Percentiles rank a stretch among this genome's conserved stretches.
These are phyloP conservation scores for Eucalyptus tenuipes DNA, from an alignment of 345 rosid genomes.

Conservation along the genomic window DNA sequence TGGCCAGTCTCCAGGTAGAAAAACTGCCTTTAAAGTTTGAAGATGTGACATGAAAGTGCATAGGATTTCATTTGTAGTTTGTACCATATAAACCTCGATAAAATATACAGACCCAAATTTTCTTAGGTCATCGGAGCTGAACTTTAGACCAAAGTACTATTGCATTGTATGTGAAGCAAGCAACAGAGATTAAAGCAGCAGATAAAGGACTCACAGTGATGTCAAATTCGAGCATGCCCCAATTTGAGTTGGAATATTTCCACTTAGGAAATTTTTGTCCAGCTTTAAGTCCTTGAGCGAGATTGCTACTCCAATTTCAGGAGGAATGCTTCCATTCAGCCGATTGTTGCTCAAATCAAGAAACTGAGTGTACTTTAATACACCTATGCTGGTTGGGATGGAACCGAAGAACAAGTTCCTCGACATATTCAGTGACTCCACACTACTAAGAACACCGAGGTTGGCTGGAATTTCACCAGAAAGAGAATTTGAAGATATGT, in stretches of 20 bases:
- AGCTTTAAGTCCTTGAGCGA: conserved; percentile 47
- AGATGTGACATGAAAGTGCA: neutral
- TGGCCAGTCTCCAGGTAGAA: neutral
- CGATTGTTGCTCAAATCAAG: conserved; percentile 66
- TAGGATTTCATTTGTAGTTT: neutral
- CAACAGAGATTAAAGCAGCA: neutral
- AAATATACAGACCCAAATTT: neutral
- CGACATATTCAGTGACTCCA: conserved; percentile 60
- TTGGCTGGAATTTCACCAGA: conserved; percentile 52
- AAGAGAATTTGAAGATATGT: conserved; percentile 64
- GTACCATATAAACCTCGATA: neutral
- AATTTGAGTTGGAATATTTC: conserved; percentile 52
- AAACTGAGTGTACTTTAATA: conserved; percentile 17
- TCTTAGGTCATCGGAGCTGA: neutral
- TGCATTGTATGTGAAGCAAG: neutral
- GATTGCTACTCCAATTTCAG: conserved; percentile 49
- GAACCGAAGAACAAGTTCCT: conserved; percentile 50
- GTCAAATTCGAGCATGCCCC: conserved; percentile 47
- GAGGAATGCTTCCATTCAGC: conserved; percentile 69
- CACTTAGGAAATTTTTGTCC: conserved; percentile 52
- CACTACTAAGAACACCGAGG: conserved; percentile 37
- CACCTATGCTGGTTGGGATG: conserved; percentile 51
- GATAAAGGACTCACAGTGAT: conserved; percentile 44
- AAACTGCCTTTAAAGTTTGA: neutral
- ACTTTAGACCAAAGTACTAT: neutral